Conservation (phyloP, 176 grass and related monocot species). For the Juncus inflexus region DNA sequence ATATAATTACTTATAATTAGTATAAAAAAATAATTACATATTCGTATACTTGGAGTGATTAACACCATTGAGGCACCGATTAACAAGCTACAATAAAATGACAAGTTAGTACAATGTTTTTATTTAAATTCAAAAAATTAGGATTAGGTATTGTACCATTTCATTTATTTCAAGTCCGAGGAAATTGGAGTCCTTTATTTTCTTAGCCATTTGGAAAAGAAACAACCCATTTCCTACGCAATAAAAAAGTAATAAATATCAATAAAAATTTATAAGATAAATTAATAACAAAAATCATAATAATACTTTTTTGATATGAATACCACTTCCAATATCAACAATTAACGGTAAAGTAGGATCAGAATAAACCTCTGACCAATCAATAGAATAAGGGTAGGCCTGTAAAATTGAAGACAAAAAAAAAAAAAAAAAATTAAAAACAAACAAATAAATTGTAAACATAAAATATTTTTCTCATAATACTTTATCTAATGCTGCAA, state of each 20-base stretch:
- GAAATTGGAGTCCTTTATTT: constrained; percentile 57
- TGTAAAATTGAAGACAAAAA: constrained; percentile 35
- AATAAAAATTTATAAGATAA: background rate
- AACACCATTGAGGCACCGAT: constrained; percentile 56
- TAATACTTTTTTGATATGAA: constrained; percentile 7
- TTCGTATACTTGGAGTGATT: constrained; percentile 41
- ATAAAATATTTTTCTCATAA: constrained; percentile 9
- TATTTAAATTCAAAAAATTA: no score
- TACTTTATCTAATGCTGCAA: constrained; percentile 96
- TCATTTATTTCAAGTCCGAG: constrained; percentile 95
- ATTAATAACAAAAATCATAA: constrained; percentile 1
- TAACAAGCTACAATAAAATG: constrained; percentile 65
- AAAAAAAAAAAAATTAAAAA: background rate
- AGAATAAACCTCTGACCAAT: constrained; percentile 58
- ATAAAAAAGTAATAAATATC: constrained; percentile 27
- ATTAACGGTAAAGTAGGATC: constrained; percentile 56
- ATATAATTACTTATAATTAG: constrained; percentile 11
- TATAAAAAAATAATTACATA: constrained; percentile 49
- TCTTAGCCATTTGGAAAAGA: constrained; percentile 73
- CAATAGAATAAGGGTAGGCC: constrained; percentile 55
- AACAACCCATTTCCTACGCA: constrained; percentile 88
- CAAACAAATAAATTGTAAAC: constrained; percentile 15
- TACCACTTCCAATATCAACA: constrained; percentile 96
- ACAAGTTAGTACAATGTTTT: background rate
- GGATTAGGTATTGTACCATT: constrained; percentile 44